Base-by-base conservation (phyloP, 2,329 filamentous ascomycete species). In the Beauveria sp. region DNA sequence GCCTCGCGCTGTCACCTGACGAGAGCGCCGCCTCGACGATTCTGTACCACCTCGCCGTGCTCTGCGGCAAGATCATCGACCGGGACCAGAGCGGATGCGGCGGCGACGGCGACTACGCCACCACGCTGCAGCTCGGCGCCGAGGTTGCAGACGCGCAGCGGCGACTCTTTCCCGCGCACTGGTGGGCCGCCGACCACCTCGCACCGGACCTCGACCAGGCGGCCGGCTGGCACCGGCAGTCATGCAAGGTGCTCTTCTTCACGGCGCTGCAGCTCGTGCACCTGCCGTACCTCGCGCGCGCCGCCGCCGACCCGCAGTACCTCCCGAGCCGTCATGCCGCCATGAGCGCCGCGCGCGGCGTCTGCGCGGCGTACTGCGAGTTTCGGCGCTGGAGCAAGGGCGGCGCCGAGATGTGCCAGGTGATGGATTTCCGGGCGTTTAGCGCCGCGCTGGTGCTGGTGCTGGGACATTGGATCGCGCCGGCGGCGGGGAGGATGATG, bases 371-470 rank as follows among this genome's bases (percentile, higher is more conserved):
- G 12, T 80, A 79, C 64, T 52, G 64, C 31, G 63, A 57, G 14
- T 68, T 73, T 6, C 74, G 75, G 53, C 57, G 57, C 18, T 62
- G 57, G 28, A 42, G 60, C 8, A 52, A 34, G 5, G 59, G 62
- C 7, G 63, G 62, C 61, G 20, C 38, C 61, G 9, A 64, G 55
- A 67, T 76, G 10, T 80, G 79, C 68, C 79, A 80, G 50, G 64
- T 80, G 42, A 70, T 77, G 52, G 79, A 82, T 63, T 82, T 81
- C 55, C 70, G 77, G 57, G 74, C 73, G 2, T 81, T 82, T 64
- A 79, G 72, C 1, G 74, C 75, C 4, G 74, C 77, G 16, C 73
- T 80, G 65, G 69, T 80, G 1, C 65, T 82, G 5, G 66, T 77
- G 3, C 67, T 80, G 40, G 75, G 60, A 1, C 60, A 79, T 58